Conservation (phyloP, 129 eudicot genomes). For the Heracleum sosnowskyi region DNA sequence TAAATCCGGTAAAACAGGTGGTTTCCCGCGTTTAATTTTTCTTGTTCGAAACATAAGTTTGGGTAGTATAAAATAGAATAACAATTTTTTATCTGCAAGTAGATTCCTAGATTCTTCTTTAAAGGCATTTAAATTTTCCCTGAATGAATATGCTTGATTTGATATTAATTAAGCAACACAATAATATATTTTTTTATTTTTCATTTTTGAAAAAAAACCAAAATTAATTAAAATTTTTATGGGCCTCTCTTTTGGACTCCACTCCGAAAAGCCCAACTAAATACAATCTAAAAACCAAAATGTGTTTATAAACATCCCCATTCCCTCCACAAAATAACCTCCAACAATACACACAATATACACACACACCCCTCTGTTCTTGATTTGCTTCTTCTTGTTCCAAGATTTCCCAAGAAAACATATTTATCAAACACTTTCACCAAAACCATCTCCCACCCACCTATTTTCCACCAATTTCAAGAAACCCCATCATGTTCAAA, state of each 20-base stretch:
- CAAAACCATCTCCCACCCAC: conserved; percentile 1
- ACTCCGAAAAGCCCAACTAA: background rate
- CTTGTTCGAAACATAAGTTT: background rate
- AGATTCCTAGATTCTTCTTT: too few species aligned
- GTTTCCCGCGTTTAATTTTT: background rate
- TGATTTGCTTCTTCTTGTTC: background rate
- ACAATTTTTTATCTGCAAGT: background rate
- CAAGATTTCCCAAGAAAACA: background rate
- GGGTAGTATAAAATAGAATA: too few species aligned
- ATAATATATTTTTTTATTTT: too few species aligned
- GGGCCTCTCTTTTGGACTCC: background rate
- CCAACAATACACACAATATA: background rate
- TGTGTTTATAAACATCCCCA: background rate
- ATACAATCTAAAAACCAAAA: background rate
- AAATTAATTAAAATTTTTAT: too few species aligned
- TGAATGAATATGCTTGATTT: too few species aligned
- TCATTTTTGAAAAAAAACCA: too few species aligned
- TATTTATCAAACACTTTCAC: background rate
- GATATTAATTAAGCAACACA: too few species aligned
- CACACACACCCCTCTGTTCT: background rate
- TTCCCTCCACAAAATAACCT: background rate
- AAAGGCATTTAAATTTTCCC: too few species aligned
- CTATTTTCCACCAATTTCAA: background rate
- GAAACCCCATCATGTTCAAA: conserved; percentile 6
- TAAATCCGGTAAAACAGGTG: background rate